A percentile compares a stretch with the other conserved stretches of the same genome.
Conservation (phyloP, 164 flowering plant species). For the Piper betle region DNA sequence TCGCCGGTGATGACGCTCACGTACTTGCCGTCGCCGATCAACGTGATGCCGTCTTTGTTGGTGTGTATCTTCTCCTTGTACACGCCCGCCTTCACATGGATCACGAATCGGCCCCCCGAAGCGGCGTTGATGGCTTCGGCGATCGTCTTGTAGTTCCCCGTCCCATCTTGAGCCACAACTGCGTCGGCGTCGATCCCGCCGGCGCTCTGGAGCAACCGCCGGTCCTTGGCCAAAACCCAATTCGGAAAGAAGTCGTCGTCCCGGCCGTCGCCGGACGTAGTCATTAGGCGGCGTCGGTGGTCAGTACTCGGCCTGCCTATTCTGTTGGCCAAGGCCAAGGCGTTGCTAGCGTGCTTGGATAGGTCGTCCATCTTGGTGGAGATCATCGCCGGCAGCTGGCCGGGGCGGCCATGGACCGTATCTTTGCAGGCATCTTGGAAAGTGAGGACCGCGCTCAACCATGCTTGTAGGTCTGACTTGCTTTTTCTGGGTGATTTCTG, state of each 20-base stretch:
- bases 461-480: constrained; percentile 39
- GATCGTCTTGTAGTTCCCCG: constrained; percentile 27
- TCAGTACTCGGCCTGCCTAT: constrained; percentile 5
- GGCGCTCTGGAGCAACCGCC: constrained; percentile 24
- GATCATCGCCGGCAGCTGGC: no score
- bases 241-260: constrained; percentile 6
- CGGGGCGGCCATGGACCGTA: constrained; percentile 6
- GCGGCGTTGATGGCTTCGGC: constrained; percentile 34
- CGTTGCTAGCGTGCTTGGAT: constrained; percentile 26
- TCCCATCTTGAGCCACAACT: constrained; percentile 37
- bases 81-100: constrained; percentile 35
- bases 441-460: constrained; percentile 46
- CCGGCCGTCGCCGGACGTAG: background rate
- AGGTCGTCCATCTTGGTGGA: constrained; percentile 35
- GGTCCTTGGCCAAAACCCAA: constrained; percentile 29
- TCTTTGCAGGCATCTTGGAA: constrained; percentile 40
- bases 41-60: constrained; percentile 31
- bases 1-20: constrained; percentile 24
- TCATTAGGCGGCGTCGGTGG: background rate
- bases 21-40: constrained; percentile 43
- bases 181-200: constrained; percentile 21
- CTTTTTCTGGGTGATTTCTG: constrained; percentile 11
- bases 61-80: constrained; percentile 34
- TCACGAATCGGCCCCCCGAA: constrained; percentile 33
- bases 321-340: constrained; percentile 37